Evolutionary conservation across 257 asterid species (phyloP).

Genomic region (Linaria vulgaris): DNA sequence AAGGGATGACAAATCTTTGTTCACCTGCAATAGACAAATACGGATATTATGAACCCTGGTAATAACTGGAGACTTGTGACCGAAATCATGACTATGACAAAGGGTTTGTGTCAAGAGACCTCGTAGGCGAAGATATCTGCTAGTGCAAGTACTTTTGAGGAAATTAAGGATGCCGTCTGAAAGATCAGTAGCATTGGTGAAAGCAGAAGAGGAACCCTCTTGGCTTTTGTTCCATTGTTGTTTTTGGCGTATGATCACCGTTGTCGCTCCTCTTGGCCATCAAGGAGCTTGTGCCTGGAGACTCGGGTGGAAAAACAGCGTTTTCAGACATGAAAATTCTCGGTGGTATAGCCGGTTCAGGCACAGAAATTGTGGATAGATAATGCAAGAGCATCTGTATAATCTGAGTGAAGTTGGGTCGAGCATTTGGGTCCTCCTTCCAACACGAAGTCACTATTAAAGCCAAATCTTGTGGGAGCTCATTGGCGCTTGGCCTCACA

Average conservation of each 20-base stretch:
- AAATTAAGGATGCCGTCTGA: not conserved
- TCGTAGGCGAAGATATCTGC: too few species aligned
- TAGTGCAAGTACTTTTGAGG: too few species aligned
- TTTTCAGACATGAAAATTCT: constrained; percentile 61
- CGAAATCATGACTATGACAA: too few species aligned
- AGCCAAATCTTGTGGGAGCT: constrained; percentile 77
- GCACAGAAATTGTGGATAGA: constrained; percentile 67
- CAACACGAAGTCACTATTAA: constrained; percentile 87
- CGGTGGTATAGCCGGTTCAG: constrained; percentile 48
- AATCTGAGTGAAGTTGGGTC: constrained; percentile 89
- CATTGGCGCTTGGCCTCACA: constrained; percentile 81
- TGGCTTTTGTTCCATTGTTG: constrained; percentile 46
- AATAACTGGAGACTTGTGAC: too few species aligned
- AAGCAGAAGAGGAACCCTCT: constrained; percentile 75
- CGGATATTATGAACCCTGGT: too few species aligned
- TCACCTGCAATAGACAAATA: too few species aligned
- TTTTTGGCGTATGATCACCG: constrained; percentile 41
- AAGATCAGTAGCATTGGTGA: constrained; percentile 42
- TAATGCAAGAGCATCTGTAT: constrained; percentile 88
- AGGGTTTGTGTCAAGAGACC: too few species aligned
- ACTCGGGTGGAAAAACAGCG: constrained; percentile 74
- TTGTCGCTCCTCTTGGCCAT: constrained; percentile 68
- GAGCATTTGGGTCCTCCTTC: constrained; percentile 77
- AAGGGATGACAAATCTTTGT: too few species aligned
- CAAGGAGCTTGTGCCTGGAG: constrained; percentile 90